Percentiles rank a stretch among this genome's conserved stretches.
These are phyloP conservation scores for Boletus pseudopeckii DNA, from an alignment of 768 basidiomycete genomes.

Conservation along the genomic window DNA sequence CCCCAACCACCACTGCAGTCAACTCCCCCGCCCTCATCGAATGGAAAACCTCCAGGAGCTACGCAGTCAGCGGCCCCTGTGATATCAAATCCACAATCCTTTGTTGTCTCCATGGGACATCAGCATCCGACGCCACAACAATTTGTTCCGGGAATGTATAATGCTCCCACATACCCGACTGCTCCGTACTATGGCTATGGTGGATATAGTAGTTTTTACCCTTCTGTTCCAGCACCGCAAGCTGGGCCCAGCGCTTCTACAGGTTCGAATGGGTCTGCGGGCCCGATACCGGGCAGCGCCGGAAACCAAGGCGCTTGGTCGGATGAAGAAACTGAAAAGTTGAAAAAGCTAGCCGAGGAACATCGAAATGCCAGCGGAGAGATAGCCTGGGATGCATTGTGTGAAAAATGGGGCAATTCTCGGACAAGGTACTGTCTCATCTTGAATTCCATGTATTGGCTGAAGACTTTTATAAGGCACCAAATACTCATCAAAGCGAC, in stretches of 20 bases:
- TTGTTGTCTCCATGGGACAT: constrained; percentile 66
- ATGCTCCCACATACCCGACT: constrained; percentile 49
- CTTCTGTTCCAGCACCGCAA: constrained; percentile 21
- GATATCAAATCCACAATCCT: constrained; percentile 69
- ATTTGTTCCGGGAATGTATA: constrained; percentile 35
- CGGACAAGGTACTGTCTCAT: constrained; percentile 57
- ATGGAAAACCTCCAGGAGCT: constrained; percentile 31
- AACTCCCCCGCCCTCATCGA: constrained; percentile 36
- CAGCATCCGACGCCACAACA: constrained; percentile 48
- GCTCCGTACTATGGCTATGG: constrained; percentile 62
- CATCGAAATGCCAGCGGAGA: constrained; percentile 46
- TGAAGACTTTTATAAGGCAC: constrained; percentile 45
- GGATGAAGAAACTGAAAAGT: constrained; percentile 68
- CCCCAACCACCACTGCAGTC: constrained; percentile 34
- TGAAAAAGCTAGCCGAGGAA: constrained; percentile 68
- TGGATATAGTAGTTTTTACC: constrained; percentile 34
- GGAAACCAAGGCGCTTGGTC: constrained; percentile 75
- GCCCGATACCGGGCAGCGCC: constrained; percentile 24
- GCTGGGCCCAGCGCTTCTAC: constrained; percentile 28
- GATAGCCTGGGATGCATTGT: constrained; percentile 79
- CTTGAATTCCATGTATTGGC: not conserved
- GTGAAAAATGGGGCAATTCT: constrained; percentile 67
- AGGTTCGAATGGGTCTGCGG: constrained; percentile 20
- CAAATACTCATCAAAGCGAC: constrained; percentile 84
- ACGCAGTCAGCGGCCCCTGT: constrained; percentile 41